Evolutionary conservation across 2,329 filamentous ascomycete genomes (phyloP).

Genomic region (Clonostachys rosea): DNA sequence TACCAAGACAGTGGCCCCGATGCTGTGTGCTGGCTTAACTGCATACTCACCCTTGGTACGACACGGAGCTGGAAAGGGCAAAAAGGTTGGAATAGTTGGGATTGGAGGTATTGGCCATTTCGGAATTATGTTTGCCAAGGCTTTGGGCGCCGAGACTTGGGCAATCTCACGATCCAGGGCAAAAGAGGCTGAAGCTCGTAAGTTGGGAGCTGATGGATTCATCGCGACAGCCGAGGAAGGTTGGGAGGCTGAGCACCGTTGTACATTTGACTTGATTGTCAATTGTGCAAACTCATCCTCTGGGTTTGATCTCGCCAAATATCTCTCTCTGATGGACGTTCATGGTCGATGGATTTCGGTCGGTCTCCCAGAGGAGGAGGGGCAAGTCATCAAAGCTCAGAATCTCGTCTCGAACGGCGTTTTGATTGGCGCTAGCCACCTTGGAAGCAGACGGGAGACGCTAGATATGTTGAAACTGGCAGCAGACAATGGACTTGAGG

Average conservation of each 20-base stretch:
- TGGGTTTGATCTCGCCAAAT: constrained; percentile 55
- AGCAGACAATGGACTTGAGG: constrained; percentile 43
- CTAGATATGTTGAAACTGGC: constrained; percentile 49
- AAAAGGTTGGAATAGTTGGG: constrained; percentile 69
- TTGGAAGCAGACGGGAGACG: constrained; percentile 45
- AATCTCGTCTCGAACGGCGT: constrained; percentile 47
- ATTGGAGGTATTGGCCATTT: constrained; percentile 67
- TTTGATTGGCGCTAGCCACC: constrained; percentile 30
- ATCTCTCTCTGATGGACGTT: constrained; percentile 50
- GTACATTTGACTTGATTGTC: constrained; percentile 66
- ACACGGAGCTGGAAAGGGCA: constrained; percentile 67
- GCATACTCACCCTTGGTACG: constrained; percentile 71
- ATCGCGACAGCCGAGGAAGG: constrained; percentile 46
- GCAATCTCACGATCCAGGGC: constrained; percentile 49
- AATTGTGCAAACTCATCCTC: constrained; percentile 42
- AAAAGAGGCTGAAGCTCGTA: constrained; percentile 49
- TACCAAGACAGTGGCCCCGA: constrained; percentile 61
- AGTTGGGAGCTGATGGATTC: constrained; percentile 52
- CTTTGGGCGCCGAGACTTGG: constrained; percentile 54
- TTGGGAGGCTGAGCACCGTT: constrained; percentile 46
- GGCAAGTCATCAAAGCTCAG: not conserved
- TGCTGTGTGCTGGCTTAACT: constrained; percentile 80
- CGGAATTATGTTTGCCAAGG: constrained; percentile 61
- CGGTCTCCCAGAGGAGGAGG: constrained; percentile 27
- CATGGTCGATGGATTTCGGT: constrained; percentile 55